Evolutionary conservation across 768 basidiomycete species (phyloP).

Genomic region (Lactarius hengduanensis): DNA sequence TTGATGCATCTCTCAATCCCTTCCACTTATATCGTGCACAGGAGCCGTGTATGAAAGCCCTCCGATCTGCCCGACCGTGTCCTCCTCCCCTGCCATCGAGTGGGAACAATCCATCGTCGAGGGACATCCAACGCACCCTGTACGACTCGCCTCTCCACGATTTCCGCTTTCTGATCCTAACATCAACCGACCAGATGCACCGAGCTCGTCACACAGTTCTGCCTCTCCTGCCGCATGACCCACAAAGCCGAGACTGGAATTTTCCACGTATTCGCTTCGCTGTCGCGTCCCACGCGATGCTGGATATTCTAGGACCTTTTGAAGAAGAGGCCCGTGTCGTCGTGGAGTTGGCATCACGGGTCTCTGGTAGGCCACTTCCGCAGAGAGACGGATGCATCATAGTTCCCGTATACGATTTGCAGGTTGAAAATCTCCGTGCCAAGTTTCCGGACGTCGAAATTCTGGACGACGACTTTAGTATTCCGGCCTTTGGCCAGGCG

Average conservation of each 20-base stretch:
- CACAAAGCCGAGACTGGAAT: conserved; percentile 45
- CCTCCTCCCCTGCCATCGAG: conserved; percentile 42
- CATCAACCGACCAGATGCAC: conserved; percentile 46
- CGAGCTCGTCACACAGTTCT: conserved; percentile 44
- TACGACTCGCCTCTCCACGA: conserved; percentile 31
- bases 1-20: neutral
- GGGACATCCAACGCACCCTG: conserved; percentile 61
- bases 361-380: conserved; percentile 34
- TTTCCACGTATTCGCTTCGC: conserved; percentile 51
- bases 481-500: conserved; percentile 48
- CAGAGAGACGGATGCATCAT: conserved; percentile 36
- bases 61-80: conserved; percentile 42
- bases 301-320: conserved; percentile 47
- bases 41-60: conserved; percentile 43
- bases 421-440: conserved; percentile 44
- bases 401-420: conserved; percentile 56
- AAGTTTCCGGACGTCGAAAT: conserved; percentile 46
- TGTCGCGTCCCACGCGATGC: conserved; percentile 39
- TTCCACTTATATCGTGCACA: conserved; percentile 26
- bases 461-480: conserved; percentile 42
- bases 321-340: conserved; percentile 38
- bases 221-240: conserved; percentile 23
- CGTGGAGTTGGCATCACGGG: conserved; percentile 37
- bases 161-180: conserved; percentile 1
- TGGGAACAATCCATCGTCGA: conserved; percentile 61